Conservation (phyloP, 306 rosid species). For the Begonia peltatifolia region DNA sequence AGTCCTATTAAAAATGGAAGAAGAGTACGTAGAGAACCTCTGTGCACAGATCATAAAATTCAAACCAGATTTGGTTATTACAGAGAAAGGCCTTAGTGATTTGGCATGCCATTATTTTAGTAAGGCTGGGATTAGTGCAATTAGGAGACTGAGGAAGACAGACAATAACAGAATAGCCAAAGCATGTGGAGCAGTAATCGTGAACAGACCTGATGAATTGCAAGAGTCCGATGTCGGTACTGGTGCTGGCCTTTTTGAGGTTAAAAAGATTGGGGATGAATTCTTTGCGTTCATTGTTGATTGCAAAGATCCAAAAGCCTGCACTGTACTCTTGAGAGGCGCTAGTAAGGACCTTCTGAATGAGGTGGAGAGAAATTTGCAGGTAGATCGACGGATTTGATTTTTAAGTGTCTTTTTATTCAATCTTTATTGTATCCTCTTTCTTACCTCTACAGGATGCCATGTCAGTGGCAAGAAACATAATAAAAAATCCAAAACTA, state of each 20-base stretch:
- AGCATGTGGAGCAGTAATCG: conserved; percentile 93
- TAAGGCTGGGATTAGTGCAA: conserved; percentile 78
- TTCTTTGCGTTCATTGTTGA: conserved; percentile 67
- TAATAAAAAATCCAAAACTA: conserved; percentile 79
- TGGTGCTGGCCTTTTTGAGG: conserved; percentile 90
- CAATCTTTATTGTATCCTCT: conserved; percentile 14
- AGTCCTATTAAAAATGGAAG: conserved; percentile 71
- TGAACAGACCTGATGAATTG: conserved; percentile 85
- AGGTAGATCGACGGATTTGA: conserved; percentile 29
- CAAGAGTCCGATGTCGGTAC: conserved; percentile 92
- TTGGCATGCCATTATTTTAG: conserved; percentile 87
- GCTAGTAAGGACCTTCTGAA: conserved; percentile 86
- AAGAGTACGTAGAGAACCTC: conserved; percentile 73
- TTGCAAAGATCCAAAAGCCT: conserved; percentile 88
- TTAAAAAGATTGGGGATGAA: conserved; percentile 89
- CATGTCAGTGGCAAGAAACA: conserved; percentile 84
- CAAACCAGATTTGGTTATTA: conserved; percentile 79
- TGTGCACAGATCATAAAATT: conserved; percentile 79
- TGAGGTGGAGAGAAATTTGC: conserved; percentile 87
- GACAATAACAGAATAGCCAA: conserved; percentile 87
- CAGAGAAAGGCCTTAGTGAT: conserved; percentile 95
- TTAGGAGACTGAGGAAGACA: conserved; percentile 82
- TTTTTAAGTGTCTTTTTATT: conserved; percentile 1
- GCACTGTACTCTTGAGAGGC: conserved; percentile 73
- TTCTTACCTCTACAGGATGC: conserved; percentile 56